Evolutionary conservation across 371 early-diverging fungal species (phyloP), one percentile per base, ranked within the genome.

Genomic region (Mucor irregularis): DNA sequence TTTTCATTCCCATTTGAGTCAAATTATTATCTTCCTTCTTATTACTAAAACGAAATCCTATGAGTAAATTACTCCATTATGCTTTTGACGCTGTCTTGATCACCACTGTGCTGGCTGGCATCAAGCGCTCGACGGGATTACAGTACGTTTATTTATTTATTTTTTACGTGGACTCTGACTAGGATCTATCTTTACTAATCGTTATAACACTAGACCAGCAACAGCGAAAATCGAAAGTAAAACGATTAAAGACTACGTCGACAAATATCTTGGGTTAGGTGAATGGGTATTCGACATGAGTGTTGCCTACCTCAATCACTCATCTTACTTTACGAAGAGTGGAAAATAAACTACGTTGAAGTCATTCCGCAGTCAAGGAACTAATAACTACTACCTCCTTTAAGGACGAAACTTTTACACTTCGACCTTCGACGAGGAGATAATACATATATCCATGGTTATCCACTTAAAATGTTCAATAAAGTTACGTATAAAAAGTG

Each of bases 31-130:
- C n/a, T n/a, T n/a, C n/a, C n/a, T n/a, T n/a, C n/a, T n/a, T n/a
- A n/a, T n/a, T n/a, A n/a, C n/a, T n/a, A n/a, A n/a, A n/a, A n/a
- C n/a, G n/a, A n/a, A n/a, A n/a, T n/a, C n/a, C n/a, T n/a, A 61
- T 87, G 58, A 74, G 79, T 44, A 83, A 80, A 64, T 28, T 86
- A 51, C 62, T 88, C 17, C 90, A 89, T 66, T 68, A 82, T 53
- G 71, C 88, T 5, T 75, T 82, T 42, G 91, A 91, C 68, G 83
- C 88, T 17, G 73, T 84, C 22, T 80, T 91, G 11, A 78, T 91
- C 13, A 83, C 90, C 17, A 80, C 90, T 8, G 76, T 83, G n/a
- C 71, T 91, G 28, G 92, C 92, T 14, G 91, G 91, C 7, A 84
- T 90, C 42, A 87, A 83, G 55, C 79, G 87, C 47, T 82, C 82